Evolutionary conservation across 805 yeast species (phyloP).

Genomic region (Yamadazyma takamatsuzukensis): DNA sequence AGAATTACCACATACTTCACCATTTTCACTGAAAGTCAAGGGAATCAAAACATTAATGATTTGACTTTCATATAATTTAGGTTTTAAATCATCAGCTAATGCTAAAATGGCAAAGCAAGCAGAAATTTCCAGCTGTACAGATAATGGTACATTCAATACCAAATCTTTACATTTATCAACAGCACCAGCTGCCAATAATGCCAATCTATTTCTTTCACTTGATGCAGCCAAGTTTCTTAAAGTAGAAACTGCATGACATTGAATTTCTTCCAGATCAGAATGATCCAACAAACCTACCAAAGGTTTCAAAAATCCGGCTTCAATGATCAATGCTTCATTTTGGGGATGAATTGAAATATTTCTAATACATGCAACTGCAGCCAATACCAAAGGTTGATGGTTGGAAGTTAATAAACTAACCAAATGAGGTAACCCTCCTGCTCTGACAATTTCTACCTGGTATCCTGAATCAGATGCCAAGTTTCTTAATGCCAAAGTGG

Average conservation of each 20-base stretch:
- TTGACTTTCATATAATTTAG: slow-evolving; percentile 76
- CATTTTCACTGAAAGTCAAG: slow-evolving; percentile 78
- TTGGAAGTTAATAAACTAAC: slow-evolving; percentile 85
- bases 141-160: slow-evolving; percentile 79
- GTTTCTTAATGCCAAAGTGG: slow-evolving; percentile 92
- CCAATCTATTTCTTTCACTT: slow-evolving; percentile 87
- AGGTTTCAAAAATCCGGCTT: slow-evolving; percentile 93
- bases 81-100: slow-evolving; percentile 89
- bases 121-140: slow-evolving; percentile 92
- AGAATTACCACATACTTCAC: slow-evolving; percentile 96
- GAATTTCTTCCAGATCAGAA: slow-evolving; percentile 90
- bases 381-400: slow-evolving; percentile 88
- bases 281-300: slow-evolving; percentile 80
- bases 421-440: slow-evolving; percentile 91
- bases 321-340: slow-evolving; percentile 92
- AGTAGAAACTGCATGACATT: slow-evolving; percentile 97
- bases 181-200: slow-evolving; percentile 91
- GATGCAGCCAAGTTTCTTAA: slow-evolving; percentile 94
- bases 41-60: slow-evolving; percentile 88
- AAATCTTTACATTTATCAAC: slow-evolving; percentile 88
- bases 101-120: slow-evolving; percentile 98
- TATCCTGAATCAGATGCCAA: slow-evolving; percentile 94
- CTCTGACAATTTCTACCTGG: slow-evolving; percentile 92
- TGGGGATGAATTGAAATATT: slow-evolving; percentile 95
- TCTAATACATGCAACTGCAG: slow-evolving; percentile 97